These are phyloP conservation scores for Blastobotrys parvus DNA, from an alignment of 805 yeast species.

Conservation along the genomic window DNA sequence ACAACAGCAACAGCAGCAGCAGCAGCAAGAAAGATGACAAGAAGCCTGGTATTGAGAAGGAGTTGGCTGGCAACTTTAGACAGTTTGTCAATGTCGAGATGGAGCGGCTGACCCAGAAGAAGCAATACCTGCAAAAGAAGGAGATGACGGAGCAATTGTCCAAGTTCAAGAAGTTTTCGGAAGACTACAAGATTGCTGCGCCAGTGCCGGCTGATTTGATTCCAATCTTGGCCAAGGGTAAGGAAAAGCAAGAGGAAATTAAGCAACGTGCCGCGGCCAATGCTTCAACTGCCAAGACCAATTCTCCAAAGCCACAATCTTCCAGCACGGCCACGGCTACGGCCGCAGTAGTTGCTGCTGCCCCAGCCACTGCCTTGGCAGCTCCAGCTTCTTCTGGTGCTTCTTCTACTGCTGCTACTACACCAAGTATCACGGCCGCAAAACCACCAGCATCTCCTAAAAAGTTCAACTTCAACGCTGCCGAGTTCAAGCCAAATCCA, in stretches of 20 bases:
- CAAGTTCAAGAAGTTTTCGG: conserved; percentile 64
- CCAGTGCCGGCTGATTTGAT: conserved; percentile 55
- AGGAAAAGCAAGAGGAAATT: conserved; percentile 55
- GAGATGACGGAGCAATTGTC: conserved; percentile 28
- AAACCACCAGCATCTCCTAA: conserved; percentile 22
- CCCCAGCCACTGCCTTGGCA: conserved; percentile 8
- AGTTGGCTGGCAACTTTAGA: conserved; percentile 24
- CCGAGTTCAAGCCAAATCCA: conserved; percentile 62
- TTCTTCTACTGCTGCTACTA: conserved; percentile 13
- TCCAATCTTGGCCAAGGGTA: conserved; percentile 64
- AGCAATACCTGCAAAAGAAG: conserved; percentile 20
- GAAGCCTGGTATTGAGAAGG: conserved; percentile 18
- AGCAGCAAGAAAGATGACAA: no score
- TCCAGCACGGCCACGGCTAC: conserved; percentile 3
- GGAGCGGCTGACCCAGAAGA: conserved; percentile 24
- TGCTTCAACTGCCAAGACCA: conserved; percentile 2
- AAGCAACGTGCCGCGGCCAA: conserved; percentile 21
- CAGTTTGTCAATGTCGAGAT: conserved; percentile 27
- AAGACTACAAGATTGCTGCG: conserved; percentile 56
- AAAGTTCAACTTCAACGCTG: conserved; percentile 49
- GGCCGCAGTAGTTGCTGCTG: not conserved
- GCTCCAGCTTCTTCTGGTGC: conserved; percentile 9
- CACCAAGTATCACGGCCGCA: conserved; percentile 12
- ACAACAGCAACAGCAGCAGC: not conserved
- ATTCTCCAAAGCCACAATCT: conserved; percentile 4